phyloP scores from a whole-genome alignment of 106 monocot species.

The Dioscorea alata region DNA sequence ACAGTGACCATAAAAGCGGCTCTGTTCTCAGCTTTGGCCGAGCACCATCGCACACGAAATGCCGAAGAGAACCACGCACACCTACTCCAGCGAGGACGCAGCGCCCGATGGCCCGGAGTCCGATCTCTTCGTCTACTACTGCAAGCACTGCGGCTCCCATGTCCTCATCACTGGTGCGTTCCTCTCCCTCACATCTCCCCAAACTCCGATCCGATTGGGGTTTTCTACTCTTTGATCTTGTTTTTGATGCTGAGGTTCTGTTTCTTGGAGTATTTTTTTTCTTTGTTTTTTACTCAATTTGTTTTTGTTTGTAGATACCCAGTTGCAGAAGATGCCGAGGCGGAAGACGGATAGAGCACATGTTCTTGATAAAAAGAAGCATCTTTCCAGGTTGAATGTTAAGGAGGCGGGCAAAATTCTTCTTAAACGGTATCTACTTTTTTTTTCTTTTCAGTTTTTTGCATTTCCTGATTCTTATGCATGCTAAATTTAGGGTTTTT shows the following conservation, averaged over 20 bases:
- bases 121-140: constrained; percentile 96
- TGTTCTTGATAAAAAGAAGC: constrained; percentile 79
- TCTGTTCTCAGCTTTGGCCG: too few relatives aligned
- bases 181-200: background rate
- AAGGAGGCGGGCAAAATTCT: constrained; percentile 83
- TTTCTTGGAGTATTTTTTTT: background rate
- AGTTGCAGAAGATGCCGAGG: constrained; percentile 95
- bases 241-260: background rate
- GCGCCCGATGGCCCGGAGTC: constrained; percentile 78
- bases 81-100: constrained; percentile 95
- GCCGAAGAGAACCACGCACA: constrained; percentile 99
- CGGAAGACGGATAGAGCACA: constrained; percentile 90
- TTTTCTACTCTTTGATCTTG: background rate
- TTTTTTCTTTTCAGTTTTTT: background rate
- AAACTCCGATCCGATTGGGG: background rate
- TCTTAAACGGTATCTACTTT: constrained; percentile 61
- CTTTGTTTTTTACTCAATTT: constrained; percentile 8
- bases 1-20: too few relatives aligned
- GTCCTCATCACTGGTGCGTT: constrained; percentile 90
- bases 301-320: constrained; percentile 74
- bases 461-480: too few relatives aligned
- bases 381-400: constrained; percentile 77
- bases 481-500: too few relatives aligned
- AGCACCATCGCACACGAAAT: constrained; percentile 12
- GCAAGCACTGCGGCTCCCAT: constrained; percentile 93